These are phyloP conservation scores for Dendrocalamus sinicus DNA, from an alignment of 176 grass and related monocot genomes.

Conservation along the genomic window DNA sequence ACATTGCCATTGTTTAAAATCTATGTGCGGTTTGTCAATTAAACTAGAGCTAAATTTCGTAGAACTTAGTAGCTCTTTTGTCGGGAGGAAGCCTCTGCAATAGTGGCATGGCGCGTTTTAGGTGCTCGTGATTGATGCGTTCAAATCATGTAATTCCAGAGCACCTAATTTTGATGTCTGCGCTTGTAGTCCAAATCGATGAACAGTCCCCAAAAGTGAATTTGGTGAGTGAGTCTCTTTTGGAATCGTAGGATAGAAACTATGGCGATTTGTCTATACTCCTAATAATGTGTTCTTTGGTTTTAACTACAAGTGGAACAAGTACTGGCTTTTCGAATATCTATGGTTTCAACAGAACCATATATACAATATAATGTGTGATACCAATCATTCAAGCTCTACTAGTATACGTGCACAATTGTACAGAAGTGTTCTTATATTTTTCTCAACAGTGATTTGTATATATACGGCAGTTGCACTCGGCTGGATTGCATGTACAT, in stretches of 20 bases:
- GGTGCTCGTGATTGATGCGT: constrained; percentile 24
- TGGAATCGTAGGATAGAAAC: constrained; percentile 16
- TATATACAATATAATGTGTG: background rate
- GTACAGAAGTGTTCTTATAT: background rate
- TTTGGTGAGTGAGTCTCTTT: background rate
- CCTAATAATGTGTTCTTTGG: background rate
- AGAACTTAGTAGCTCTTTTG: background rate
- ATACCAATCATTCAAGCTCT: background rate
- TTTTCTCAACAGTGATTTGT: too few species aligned
- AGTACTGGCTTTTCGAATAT: background rate
- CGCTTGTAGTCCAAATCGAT: background rate
- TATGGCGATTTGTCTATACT: background rate
- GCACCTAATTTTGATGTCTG: constrained; percentile 18
- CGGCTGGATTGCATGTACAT: background rate
- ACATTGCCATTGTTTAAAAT: background rate
- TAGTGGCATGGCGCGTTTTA: background rate
- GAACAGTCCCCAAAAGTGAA: constrained; percentile 6
- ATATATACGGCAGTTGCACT: background rate
- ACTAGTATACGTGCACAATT: background rate
- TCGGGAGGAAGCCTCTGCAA: background rate
- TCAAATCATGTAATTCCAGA: constrained; percentile 1
- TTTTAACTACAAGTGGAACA: background rate
- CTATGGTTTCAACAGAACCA: constrained; percentile 26
- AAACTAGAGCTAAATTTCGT: background rate
- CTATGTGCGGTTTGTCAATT: background rate